These are phyloP conservation scores for Mortierella sp. DNA, from an alignment of 371 early-diverging fungal species.

Conservation along the genomic window DNA sequence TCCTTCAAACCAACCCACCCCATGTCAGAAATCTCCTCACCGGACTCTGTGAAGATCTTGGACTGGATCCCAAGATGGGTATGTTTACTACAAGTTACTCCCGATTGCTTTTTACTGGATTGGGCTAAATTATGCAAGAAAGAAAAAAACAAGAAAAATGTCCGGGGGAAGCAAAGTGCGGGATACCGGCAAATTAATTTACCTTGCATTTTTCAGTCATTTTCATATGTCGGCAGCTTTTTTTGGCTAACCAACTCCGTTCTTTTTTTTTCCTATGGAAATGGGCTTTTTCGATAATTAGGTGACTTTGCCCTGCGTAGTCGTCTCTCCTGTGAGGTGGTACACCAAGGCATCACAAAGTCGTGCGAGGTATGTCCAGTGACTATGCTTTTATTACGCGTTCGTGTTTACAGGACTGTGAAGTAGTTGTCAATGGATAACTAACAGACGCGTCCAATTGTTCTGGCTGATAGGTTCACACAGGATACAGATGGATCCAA, in stretches of 20 bases:
- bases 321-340: constrained; percentile 35
- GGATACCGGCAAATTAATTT: constrained; percentile 1
- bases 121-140: no score
- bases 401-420: neutral
- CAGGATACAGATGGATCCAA: constrained; percentile 51
- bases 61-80: constrained; percentile 36
- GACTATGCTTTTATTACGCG: neutral
- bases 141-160: constrained; percentile 4
- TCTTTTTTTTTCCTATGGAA: neutral
- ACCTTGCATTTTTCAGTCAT: neutral
- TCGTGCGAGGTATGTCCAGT: constrained; percentile 46
- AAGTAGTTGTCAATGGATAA: neutral
- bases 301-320: constrained; percentile 35
- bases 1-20: constrained; percentile 42
- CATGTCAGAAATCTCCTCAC: constrained; percentile 29
- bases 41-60: constrained; percentile 34
- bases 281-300: neutral
- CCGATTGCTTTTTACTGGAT: neutral
- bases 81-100: constrained; percentile 5
- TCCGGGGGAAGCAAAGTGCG: neutral
- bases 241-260: neutral
- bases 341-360: constrained; percentile 41
- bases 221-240: neutral
- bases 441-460: neutral
- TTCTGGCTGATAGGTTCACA: constrained; percentile 26